Conservation (phyloP, 805 yeast species). For the Yamadazyma ubonensis region DNA sequence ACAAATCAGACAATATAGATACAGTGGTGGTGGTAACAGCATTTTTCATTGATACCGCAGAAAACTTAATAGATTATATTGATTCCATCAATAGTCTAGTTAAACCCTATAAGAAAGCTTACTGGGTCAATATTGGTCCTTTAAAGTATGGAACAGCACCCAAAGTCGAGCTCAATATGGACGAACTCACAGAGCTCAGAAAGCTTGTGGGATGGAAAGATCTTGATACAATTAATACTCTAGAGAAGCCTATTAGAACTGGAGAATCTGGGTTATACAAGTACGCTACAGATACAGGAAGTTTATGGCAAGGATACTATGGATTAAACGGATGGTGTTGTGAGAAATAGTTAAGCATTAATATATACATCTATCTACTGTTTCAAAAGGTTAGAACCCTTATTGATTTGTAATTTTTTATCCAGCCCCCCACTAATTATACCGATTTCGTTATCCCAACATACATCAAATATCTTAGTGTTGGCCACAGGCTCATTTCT, state of each 20-base stretch:
- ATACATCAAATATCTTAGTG: slow-evolving; percentile 79
- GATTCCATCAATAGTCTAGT: slow-evolving; percentile 50
- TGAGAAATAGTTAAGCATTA: slow-evolving; percentile 6
- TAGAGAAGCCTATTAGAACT: slow-evolving; percentile 10
- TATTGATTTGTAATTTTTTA: slow-evolving; percentile 84
- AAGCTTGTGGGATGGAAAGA: slow-evolving; percentile 61
- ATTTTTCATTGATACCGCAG: slow-evolving; percentile 91
- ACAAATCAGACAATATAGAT: slow-evolving; percentile 29
- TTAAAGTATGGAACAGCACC: slow-evolving; percentile 88
- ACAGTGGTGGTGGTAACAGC: slow-evolving; percentile 61
- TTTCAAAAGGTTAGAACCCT: slow-evolving; percentile 30
- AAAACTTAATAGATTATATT: slow-evolving; percentile 73
- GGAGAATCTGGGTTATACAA: slow-evolving; percentile 45
- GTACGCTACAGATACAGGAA: slow-evolving; percentile 61
- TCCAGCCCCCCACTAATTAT: slow-evolving; percentile 93
- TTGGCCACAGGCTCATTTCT: slow-evolving; percentile 50
- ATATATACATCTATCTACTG: slow-evolving; percentile 9
- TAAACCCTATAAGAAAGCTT: slow-evolving; percentile 40
- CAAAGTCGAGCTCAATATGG: slow-evolving; percentile 65
- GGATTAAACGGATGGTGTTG: slow-evolving; percentile 59
- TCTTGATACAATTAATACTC: slow-evolving; percentile 13
- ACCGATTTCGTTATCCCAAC: slow-evolving; percentile 79
- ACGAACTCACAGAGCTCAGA: slow-evolving; percentile 63
- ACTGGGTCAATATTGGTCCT: slow-evolving; percentile 93
- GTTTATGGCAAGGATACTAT: slow-evolving; percentile 78